Conservation (phyloP, 768 basidiomycete genomes). For the Amanita pseudoporphyria region DNA sequence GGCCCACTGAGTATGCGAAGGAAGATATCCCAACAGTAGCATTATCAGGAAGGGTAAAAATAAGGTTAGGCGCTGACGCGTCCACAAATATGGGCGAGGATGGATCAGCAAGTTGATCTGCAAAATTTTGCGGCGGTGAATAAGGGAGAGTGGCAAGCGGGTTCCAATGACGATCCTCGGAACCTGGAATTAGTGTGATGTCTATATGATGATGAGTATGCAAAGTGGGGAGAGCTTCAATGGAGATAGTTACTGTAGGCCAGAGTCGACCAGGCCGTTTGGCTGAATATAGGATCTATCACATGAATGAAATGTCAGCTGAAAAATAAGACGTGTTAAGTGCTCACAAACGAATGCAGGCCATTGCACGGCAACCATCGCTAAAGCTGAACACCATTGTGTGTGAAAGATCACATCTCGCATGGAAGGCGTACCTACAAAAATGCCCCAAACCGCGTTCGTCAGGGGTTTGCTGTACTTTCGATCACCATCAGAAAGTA, state of each 20-base stretch:
- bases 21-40: conserved; percentile 64
- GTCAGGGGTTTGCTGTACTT: conserved; percentile 1
- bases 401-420: conserved; percentile 90
- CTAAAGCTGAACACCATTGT: conserved; percentile 83
- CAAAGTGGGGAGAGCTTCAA: neutral
- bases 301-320: conserved; percentile 9
- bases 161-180: conserved; percentile 49
- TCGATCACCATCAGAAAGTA: conserved; percentile 1
- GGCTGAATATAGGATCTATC: conserved; percentile 81
- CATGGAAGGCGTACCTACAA: conserved; percentile 79
- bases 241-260: conserved; percentile 45
- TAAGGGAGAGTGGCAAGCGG: conserved; percentile 49
- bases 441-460: conserved; percentile 7
- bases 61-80: conserved; percentile 50
- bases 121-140: conserved; percentile 60
- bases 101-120: conserved; percentile 60
- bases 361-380: conserved; percentile 95
- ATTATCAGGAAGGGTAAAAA: conserved; percentile 62
- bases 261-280: conserved; percentile 83
- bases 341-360: conserved; percentile 83
- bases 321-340: conserved; percentile 5
- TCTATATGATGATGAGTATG: conserved; percentile 34
- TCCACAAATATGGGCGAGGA: conserved; percentile 75
- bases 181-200: conserved; percentile 51
- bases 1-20: conserved; percentile 77